Conservation (phyloP, 371 early-diverging fungal genomes). For the Mucor indicus region DNA sequence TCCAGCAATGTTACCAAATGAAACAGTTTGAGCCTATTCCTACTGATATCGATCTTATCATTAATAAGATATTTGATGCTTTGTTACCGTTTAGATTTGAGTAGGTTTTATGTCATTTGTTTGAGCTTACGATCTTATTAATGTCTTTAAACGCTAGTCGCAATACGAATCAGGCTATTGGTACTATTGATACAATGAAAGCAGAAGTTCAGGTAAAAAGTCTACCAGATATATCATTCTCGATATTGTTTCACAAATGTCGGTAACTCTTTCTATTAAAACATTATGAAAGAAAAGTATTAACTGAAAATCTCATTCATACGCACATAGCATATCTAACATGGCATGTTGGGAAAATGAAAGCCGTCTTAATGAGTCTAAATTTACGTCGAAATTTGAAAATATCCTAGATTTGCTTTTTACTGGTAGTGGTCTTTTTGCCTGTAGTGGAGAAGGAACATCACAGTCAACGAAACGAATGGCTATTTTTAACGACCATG, state of each 20-base stretch:
- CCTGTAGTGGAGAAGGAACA: not conserved
- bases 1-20: no score
- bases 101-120: no score
- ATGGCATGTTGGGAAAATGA: not conserved
- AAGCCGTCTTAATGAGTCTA: no score
- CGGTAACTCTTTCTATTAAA: not conserved
- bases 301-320: not conserved
- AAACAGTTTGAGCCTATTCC: no score
- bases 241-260: not conserved
- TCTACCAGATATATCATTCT: not conserved
- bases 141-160: not conserved
- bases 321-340: not conserved
- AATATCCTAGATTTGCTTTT: conserved; percentile 1
- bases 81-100: no score
- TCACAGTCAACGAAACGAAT: not conserved
- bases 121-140: not conserved
- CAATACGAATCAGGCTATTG: not conserved
- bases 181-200: not conserved
- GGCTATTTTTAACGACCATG: conserved; percentile 1
- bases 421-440: not conserved
- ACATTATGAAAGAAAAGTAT: not conserved
- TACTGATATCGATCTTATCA: not conserved
- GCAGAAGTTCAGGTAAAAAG: not conserved
- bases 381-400: no score
- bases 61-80: no score